Evolutionary conservation across 495 filamentous ascomycete genomes (phyloP), one percentile per base, ranked within the genome.

Genomic region (Penicillium bovifimosum): DNA sequence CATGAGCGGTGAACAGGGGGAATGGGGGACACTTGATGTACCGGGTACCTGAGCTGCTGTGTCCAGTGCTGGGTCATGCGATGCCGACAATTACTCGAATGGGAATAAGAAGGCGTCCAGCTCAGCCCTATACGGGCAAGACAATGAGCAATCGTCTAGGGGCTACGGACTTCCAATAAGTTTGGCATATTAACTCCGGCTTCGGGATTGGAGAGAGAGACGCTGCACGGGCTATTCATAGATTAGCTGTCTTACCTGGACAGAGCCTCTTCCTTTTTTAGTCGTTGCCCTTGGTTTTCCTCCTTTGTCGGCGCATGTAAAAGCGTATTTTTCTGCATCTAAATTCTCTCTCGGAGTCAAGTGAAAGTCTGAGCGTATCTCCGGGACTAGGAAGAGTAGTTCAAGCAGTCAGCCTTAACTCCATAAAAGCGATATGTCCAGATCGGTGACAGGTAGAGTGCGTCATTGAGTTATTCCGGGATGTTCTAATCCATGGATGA

Each of bases 1-100:
- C 41, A 55, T 32, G 50, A 63, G 62, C 59, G 60, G 60, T 63
- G 61, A 64, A 60, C n/a, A n/a, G n/a, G 45, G 5, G 9, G 29
- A 34, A 4, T 0, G 9, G 10, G 3, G 14, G 13, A 31, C 26
- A 14, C 20, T 24, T 24, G 14, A 38, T 53, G 50, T 53, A 46
- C 50, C 50, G 50, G 50, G 50, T 53, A 53, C 50, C 50, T 53
- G 50, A 53, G 41, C 41, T 47, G 50, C 11, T 46, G 50, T 45
- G 54, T 27, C 42, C 41, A 44, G 35, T 34, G 20, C 32, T 35
- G 28, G 16, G 31, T 50, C 41, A 50, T 44, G 44, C 27, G 44
- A 41, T 43, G 32, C 29, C 38, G 33, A 17, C 32, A 14, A 41
- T 55, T 28, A 29, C 50, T 53, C 27, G 32, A 59, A 52, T 31